phyloP scores from a whole-genome alignment of 2,329 filamentous ascomycete genomes.

The Shiraia sp. region DNA sequence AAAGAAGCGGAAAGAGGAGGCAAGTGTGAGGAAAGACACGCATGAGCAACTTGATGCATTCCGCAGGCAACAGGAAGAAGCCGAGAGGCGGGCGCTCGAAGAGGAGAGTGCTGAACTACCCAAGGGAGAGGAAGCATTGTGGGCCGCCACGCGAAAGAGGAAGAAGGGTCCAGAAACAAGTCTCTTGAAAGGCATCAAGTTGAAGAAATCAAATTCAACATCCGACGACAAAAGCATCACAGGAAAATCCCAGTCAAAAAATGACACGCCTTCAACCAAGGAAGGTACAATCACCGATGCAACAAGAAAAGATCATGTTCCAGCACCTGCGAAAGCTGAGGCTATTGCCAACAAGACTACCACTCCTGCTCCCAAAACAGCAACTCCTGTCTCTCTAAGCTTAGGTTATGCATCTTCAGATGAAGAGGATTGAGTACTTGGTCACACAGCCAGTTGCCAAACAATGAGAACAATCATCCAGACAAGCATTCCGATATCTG shows the following conservation, averaged over 20 bases:
- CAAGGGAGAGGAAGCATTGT: conserved; percentile 51
- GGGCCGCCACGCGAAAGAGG: conserved; percentile 57
- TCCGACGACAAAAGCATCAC: conserved; percentile 13
- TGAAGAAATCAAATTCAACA: conserved; percentile 43
- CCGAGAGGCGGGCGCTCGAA: conserved; percentile 54
- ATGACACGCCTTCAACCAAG: not conserved
- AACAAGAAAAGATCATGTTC: not conserved
- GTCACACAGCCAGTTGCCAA: too few relatives aligned
- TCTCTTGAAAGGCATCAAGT: conserved; percentile 49
- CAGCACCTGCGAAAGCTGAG: conserved; percentile 6
- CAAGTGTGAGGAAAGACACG: conserved; percentile 61
- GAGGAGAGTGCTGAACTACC: conserved; percentile 42
- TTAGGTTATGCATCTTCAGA: conserved; percentile 51
- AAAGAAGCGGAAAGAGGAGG: conserved; percentile 60
- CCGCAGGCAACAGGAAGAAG: conserved; percentile 62
- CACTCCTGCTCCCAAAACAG: conserved; percentile 16
- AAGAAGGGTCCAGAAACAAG: conserved; percentile 50
- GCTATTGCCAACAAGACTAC: conserved; percentile 5
- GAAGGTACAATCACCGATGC: not conserved
- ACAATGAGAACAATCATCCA: too few relatives aligned
- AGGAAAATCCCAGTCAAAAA: not conserved
- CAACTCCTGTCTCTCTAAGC: conserved; percentile 35
- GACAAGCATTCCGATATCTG: too few relatives aligned
- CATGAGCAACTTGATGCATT: conserved; percentile 63
- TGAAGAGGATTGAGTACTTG: conserved; percentile 41